Conservation (phyloP, 2,329 filamentous ascomycete species). For the Talaromyces sp. region DNA sequence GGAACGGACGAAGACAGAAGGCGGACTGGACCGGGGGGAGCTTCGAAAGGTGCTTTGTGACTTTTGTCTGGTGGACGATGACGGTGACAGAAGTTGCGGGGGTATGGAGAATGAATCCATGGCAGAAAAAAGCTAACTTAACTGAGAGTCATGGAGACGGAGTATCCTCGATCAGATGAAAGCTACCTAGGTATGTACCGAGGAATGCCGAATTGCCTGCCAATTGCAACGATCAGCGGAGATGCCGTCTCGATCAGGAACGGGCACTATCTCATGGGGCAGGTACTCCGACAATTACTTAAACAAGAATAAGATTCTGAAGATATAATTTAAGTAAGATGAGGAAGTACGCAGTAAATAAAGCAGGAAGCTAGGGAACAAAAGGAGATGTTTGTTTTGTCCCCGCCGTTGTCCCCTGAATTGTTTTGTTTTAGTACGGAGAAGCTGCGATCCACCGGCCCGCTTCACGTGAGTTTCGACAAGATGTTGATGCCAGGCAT, state of each 20-base stretch:
- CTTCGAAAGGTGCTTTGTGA: background rate
- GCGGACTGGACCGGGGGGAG: constrained; percentile 12
- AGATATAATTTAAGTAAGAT: background rate
- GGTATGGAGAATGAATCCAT: constrained; percentile 1
- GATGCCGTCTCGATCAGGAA: constrained; percentile 5
- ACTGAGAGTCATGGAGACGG: background rate
- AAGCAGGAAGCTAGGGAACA: background rate
- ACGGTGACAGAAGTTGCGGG: background rate
- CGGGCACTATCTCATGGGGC: constrained; percentile 9
- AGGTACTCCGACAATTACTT: background rate
- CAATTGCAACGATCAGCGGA: constrained; percentile 9
- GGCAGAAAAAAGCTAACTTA: background rate
- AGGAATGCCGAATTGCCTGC: constrained; percentile 14
- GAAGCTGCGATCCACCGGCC: background rate
- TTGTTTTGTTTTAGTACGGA: background rate
- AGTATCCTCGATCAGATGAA: no score
- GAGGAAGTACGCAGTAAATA: background rate
- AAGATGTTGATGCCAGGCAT: background rate
- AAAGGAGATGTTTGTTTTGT: constrained; percentile 14
- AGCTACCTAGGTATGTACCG: background rate
- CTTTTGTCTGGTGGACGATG: background rate
- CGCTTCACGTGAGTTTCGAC: constrained; percentile 4
- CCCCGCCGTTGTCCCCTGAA: constrained; percentile 13
- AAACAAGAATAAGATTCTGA: background rate
- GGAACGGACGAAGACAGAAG: constrained; percentile 14